Evolutionary conservation across 352 stramenopile species (phyloP), one percentile per base, ranked within the genome.

Genomic region (Salisapilia sapeloensis): DNA sequence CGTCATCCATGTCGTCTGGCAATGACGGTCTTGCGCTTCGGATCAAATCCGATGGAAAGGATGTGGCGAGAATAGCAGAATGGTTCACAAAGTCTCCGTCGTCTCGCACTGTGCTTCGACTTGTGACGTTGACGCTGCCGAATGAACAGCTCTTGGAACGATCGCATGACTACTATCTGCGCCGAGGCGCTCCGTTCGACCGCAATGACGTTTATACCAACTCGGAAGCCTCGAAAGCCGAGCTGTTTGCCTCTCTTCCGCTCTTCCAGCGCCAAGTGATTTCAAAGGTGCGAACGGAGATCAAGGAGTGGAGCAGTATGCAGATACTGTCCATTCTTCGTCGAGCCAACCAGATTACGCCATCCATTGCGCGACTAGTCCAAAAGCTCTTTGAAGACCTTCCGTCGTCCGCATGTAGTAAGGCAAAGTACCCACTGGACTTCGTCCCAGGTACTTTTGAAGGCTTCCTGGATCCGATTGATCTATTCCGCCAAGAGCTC

Each of bases 221-320:
- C 6, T 3, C 7, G 24, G 45, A 42, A 9, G 46, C 56, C 9
- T 54, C 57, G 14, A 34, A 53, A 13, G 35, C 56, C 9, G 51
- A 75, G 24, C 46, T 70, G 26, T 66, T 82, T 28, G 66, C 64
- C 19, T 55, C 57, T 1, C 36, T 86, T 24, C 71, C 78, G 19
- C 48, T 71, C 19, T 87, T 83, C 45, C 70, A 89, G 45, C 60
- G 62, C 9, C 58, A 77, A 48, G 60, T 84, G 14, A 31, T 92
- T 7, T 74, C 62, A 26, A 56, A 50, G 8, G 48, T 81, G 26
- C 53, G 70, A 15, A 63, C 64, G 29, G 60, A 77, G 13, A 78
- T 92, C 22, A 84, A 83, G 33, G 76, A 92, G 27, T 87, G 75
- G 64, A 82, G 64, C 27, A 84, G 70, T 20, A 44, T 82, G 1